Conservation (phyloP, 2,329 filamentous ascomycete species). For the Ustilaginoidea virens region DNA sequence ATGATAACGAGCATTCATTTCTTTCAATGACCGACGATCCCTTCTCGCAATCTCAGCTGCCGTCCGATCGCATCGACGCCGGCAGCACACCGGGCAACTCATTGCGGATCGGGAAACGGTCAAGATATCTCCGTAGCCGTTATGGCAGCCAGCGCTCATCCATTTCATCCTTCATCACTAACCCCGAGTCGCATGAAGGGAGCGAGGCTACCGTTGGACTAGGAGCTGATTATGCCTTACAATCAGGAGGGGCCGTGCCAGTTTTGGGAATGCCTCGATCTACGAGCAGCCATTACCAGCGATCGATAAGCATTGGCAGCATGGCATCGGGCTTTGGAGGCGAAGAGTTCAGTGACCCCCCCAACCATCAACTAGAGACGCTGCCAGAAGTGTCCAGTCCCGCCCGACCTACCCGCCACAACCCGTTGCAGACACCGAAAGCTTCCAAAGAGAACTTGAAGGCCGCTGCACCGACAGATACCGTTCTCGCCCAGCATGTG, state of each 20-base stretch:
- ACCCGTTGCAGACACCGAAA: conserved; percentile 55
- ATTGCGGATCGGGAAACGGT: conserved; percentile 28
- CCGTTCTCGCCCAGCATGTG: conserved; percentile 74
- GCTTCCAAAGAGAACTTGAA: conserved; percentile 34
- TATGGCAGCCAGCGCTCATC: conserved; percentile 44
- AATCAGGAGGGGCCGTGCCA: conserved; percentile 63
- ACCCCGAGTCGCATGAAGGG: conserved; percentile 38
- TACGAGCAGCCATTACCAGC: conserved; percentile 43
- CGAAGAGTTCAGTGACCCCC: conserved; percentile 37
- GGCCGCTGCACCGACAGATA: conserved; percentile 59
- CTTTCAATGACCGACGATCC: conserved; percentile 13
- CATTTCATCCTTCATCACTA: conserved; percentile 41
- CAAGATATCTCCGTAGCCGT: conserved; percentile 42
- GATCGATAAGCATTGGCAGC: conserved; percentile 77
- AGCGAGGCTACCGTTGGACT: conserved; percentile 57
- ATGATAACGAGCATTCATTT: conserved; percentile 14
- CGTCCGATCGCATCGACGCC: conserved; percentile 22
- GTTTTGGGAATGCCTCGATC: conserved; percentile 32
- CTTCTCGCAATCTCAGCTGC: conserved; percentile 16
- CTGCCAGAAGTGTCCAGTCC: conserved; percentile 32
- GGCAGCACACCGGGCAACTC: conserved; percentile 31
- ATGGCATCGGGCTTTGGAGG: conserved; percentile 56
- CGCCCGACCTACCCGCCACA: conserved; percentile 21
- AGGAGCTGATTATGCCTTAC: conserved; percentile 63
- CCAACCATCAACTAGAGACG: conserved; percentile 30